Conservation (phyloP, 2,329 filamentous ascomycete genomes). For the Venturia pyrina region DNA sequence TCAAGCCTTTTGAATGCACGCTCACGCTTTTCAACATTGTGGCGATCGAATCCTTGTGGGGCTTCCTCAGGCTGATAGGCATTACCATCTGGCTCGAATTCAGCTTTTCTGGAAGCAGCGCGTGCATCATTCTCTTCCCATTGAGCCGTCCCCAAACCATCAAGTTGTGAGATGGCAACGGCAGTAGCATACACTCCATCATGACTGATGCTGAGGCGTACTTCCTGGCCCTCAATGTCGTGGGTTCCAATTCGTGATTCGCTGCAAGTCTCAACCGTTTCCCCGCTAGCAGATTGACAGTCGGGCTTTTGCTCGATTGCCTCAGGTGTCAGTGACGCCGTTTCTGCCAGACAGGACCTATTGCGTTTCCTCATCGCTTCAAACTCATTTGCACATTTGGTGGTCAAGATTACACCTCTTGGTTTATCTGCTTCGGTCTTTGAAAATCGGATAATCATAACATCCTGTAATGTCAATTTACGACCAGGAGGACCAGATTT, state of each 20-base stretch:
- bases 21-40: background rate
- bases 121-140: background rate
- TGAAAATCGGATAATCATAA: background rate
- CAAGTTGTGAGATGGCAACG: constrained; percentile 42
- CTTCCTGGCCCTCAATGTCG: constrained; percentile 39
- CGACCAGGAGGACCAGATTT: constrained; percentile 25
- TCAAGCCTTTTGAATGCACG: background rate
- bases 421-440: background rate
- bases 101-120: background rate
- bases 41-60: background rate
- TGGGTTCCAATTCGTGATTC: background rate
- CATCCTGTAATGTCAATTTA: background rate
- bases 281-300: background rate
- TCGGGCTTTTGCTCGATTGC: background rate
- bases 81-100: background rate
- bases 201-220: constrained; percentile 73
- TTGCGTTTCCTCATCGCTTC: constrained; percentile 15
- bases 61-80: background rate
- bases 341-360: constrained; percentile 6
- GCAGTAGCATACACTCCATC: constrained; percentile 74
- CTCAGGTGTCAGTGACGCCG: background rate
- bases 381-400: constrained; percentile 21
- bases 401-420: constrained; percentile 12
- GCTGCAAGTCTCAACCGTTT: background rate
- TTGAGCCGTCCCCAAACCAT: background rate